Evolutionary conservation across 345 rosid genomes (phyloP), one percentile per base, ranked within the genome.

Genomic region (Salix brachista): DNA sequence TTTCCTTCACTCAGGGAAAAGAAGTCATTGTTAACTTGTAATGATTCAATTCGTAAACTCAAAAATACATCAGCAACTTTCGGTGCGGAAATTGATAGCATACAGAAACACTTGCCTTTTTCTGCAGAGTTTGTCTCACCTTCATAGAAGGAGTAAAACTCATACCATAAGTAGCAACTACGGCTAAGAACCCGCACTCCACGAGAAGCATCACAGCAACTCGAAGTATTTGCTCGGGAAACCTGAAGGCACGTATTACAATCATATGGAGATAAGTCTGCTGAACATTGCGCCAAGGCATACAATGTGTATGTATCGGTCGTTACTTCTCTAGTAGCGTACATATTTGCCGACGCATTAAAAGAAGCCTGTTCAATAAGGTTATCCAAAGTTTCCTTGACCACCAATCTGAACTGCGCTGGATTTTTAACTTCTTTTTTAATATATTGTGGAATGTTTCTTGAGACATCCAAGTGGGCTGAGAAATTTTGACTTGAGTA

Each of bases 141-240:
- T 44, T 70, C 64, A 62, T 83, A 81, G 37, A 87, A 83, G 44
- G 83, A 78, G 23, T 87, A 83, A 8, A 84, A 72, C 70, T 86
- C 84, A 44, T 84, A 86, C 71, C 87, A 79, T 71, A 86, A 65
- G 65, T 82, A 84, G 75, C 87, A 86, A 76, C 86, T 84, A 1
- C 74, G 84, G 79, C 88, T 83, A 18, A 80, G 80, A 52, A 87
- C 50, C 46, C 86, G 66, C 2, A 78, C 86, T 10, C 90, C 88
- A 1, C 74, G 58, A 17, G 83, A 83, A 68, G 46, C 75, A 65
- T 60, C 75, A 69, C 79, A 80, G 76, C 78, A 65, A 12, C 37
- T 74, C 18, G 67, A 66, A 71, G 80, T 70, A 71, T 87, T 69
- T 36, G 25, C 30, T 17, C 60, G 71, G 23, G 87, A 85, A 56